phyloP scores from a whole-genome alignment of 805 yeast genomes.

The Tanozyma kutaoensis region DNA sequence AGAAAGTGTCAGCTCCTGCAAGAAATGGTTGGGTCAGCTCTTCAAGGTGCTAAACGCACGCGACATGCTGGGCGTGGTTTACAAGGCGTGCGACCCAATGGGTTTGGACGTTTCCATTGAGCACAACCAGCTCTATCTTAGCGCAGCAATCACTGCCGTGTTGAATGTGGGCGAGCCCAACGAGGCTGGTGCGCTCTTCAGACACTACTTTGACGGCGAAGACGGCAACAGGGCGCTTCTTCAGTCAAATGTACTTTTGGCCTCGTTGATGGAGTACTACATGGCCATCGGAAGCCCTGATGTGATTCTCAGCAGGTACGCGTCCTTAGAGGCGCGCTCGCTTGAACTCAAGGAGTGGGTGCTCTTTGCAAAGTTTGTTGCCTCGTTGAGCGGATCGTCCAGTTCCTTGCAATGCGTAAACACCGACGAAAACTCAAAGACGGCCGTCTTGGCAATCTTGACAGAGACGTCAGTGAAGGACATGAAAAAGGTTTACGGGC shows the following conservation, averaged over 20 bases:
- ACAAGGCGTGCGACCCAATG: conserved; percentile 1
- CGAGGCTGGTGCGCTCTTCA: conserved; percentile 8
- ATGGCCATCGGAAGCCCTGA: conserved; percentile 7
- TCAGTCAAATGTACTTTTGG: conserved; percentile 7
- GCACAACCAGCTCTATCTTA: conserved; percentile 2
- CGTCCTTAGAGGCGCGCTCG: conserved; percentile 4
- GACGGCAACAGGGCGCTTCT: conserved; percentile 5
- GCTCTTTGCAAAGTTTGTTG: conserved; percentile 9
- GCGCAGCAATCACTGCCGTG: conserved; percentile 4
- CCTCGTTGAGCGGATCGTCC: conserved; percentile 1
- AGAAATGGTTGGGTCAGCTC: conserved; percentile 9
- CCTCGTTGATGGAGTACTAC: conserved; percentile 12
- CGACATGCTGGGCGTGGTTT: conserved; percentile 1
- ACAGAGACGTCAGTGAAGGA: conserved; percentile 2
- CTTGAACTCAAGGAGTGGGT: conserved; percentile 6
- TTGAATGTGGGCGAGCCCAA: conserved; percentile 4
- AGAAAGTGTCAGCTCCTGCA: neutral
- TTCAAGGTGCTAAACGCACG: conserved; percentile 4
- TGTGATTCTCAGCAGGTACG: conserved; percentile 5
- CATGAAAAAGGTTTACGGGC: conserved; percentile 6
- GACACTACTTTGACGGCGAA: conserved; percentile 4
- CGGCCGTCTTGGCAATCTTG: conserved; percentile 4
- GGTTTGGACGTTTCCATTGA: neutral
- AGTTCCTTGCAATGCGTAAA: conserved; percentile 2
- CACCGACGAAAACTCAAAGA: conserved; percentile 1